Conservation (phyloP, 495 filamentous ascomycete genomes). For the Polyplosphaeria fusca region DNA sequence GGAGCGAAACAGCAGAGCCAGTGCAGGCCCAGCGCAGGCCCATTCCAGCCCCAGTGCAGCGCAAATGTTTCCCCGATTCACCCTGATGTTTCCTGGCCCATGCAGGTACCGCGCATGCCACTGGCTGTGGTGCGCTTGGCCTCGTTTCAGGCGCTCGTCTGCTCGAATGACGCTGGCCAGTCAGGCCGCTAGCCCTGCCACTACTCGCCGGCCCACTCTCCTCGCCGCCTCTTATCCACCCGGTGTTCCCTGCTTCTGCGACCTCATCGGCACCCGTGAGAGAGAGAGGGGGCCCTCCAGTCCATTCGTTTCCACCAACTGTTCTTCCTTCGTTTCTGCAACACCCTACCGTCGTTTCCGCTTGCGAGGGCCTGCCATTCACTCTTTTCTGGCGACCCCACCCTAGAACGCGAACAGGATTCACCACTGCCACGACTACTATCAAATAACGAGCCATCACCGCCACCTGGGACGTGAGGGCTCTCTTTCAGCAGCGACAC, state of each 20-base stretch:
- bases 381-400: background rate
- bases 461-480: background rate
- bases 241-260: background rate
- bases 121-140: constrained; percentile 6
- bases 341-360: constrained; percentile 1
- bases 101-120: constrained; percentile 1
- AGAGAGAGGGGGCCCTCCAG: background rate
- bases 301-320: constrained; percentile 1
- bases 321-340: constrained; percentile 12
- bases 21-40: background rate
- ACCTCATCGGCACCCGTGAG: background rate
- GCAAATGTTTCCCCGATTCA: too few relatives aligned
- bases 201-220: background rate
- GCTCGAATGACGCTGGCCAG: constrained; percentile 5
- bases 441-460: background rate
- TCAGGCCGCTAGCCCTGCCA: background rate
- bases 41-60: background rate
- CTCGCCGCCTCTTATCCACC: constrained; percentile 19
- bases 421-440: background rate
- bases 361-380: background rate
- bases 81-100: constrained; percentile 3
- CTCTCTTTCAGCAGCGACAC: too few relatives aligned
- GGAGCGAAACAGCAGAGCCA: background rate
- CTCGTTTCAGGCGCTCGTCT: constrained; percentile 14
- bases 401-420: background rate